Conservation (phyloP, 129 eudicot species). For the Ambrosia artemisiifolia region DNA sequence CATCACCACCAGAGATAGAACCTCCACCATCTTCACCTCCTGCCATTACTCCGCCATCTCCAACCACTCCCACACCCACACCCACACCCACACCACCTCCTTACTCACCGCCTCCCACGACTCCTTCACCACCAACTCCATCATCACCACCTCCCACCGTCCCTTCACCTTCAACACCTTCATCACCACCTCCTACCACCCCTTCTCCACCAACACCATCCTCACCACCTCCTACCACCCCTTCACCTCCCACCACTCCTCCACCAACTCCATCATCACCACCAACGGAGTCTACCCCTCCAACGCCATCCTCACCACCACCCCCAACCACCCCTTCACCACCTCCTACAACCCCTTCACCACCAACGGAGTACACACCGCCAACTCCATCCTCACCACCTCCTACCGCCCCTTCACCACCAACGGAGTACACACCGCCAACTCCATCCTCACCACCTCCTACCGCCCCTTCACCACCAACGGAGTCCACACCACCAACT, state of each 20-base stretch:
- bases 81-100: neutral
- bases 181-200: constrained; percentile 9
- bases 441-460: constrained; percentile 5
- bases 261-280: constrained; percentile 19
- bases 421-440: neutral
- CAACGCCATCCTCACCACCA: constrained; percentile 28
- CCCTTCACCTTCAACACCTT: neutral
- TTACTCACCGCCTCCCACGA: neutral
- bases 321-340: neutral
- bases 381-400: constrained; percentile 5
- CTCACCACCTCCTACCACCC: neutral
- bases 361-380: neutral
- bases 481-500: constrained; percentile 22
- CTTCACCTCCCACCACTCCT: neutral
- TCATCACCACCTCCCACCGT: constrained; percentile 29
- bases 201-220: constrained; percentile 16
- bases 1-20: constrained; percentile 27
- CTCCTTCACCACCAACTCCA: neutral
- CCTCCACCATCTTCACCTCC: constrained; percentile 19
- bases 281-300: constrained; percentile 15
- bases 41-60: neutral
- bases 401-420: neutral
- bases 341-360: constrained; percentile 1
- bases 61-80: neutral
- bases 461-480: neutral